A percentile compares a stretch with the other conserved stretches of the same genome.
Conservation (phyloP, 164 flowering plant species). For the Magnolia changhungtana region DNA sequence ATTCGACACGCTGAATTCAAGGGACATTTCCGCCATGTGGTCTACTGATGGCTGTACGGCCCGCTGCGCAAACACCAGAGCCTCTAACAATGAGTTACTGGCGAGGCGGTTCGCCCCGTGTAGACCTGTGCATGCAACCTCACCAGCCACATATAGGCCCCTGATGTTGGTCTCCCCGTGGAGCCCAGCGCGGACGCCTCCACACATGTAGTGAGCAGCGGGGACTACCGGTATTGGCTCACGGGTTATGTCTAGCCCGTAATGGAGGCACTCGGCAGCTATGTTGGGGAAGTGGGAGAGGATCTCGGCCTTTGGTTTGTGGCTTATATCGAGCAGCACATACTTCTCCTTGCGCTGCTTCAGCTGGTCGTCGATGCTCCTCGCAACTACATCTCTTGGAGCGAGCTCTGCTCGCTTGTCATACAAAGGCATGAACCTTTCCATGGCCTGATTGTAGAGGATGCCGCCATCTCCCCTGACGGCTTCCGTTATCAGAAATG, state of each 20-base stretch:
- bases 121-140: constrained; percentile 96
- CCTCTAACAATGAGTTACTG: constrained; percentile 95
- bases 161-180: constrained; percentile 83
- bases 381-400: constrained; percentile 92
- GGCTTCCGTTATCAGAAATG: constrained; percentile 95
- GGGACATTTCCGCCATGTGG: constrained; percentile 40
- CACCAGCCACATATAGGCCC: constrained; percentile 95
- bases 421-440: constrained; percentile 89
- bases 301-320: constrained; percentile 65
- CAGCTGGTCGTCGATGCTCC: constrained; percentile 94
- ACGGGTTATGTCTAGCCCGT: constrained; percentile 80
- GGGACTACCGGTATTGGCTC: constrained; percentile 96
- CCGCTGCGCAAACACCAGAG: constrained; percentile 85
- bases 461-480: constrained; percentile 98
- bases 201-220: constrained; percentile 99
- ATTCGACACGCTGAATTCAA: constrained; percentile 31
- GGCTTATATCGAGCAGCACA: constrained; percentile 89
- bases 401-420: constrained; percentile 96
- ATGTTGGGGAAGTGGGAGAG: constrained; percentile 94
- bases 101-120: constrained; percentile 99
- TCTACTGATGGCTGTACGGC: constrained; percentile 86
- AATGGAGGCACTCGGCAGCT: constrained; percentile 86
- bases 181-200: constrained; percentile 96
- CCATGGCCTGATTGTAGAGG: constrained; percentile 77
- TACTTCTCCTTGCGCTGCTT: constrained; percentile 76